A percentile compares a stretch with the other conserved stretches of the same genome.
These are phyloP conservation scores for Coemansia sp. DNA, from an alignment of 192 early-diverging fungal species.

Conservation along the genomic window DNA sequence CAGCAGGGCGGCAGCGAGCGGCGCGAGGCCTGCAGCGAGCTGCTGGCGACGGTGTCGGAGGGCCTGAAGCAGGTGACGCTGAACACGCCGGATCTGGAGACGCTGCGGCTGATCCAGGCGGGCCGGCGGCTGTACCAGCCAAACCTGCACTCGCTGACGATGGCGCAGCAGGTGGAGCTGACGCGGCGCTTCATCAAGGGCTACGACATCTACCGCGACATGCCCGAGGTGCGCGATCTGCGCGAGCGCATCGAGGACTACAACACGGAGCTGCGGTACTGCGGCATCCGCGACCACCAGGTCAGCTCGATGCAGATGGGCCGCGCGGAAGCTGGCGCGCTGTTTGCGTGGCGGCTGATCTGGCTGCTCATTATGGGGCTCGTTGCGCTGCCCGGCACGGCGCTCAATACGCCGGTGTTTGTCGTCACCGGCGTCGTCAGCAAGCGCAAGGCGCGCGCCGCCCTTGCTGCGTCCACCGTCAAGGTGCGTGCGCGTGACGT, in stretches of 20 bases:
- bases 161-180: conserved; percentile 85
- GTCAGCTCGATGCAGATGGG: conserved; percentile 79
- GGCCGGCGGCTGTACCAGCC: conserved; percentile 91
- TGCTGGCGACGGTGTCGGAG: conserved; percentile 81
- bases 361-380: conserved; percentile 74
- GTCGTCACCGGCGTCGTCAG: conserved; percentile 46
- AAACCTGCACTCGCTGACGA: conserved; percentile 77
- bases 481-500: conserved; percentile 96
- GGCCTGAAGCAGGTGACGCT: conserved; percentile 87
- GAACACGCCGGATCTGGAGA: conserved; percentile 91
- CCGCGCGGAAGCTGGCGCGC: conserved; percentile 62
- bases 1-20: conserved; percentile 79
- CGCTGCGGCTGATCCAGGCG: conserved; percentile 85
- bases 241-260: conserved; percentile 77
- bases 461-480: conserved; percentile 85
- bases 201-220: conserved; percentile 79
- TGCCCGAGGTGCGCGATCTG: conserved; percentile 80
- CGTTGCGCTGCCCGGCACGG: conserved; percentile 83
- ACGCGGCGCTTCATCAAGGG: conserved; percentile 87
- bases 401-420: conserved; percentile 55
- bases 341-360: conserved; percentile 69
- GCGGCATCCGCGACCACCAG: conserved; percentile 96
- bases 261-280: conserved; percentile 86
- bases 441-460: conserved; percentile 63
- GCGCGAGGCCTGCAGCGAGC: conserved; percentile 74